phyloP scores from a whole-genome alignment of 2,329 filamentous ascomycete genomes.

The Parastagonospora avenae region DNA sequence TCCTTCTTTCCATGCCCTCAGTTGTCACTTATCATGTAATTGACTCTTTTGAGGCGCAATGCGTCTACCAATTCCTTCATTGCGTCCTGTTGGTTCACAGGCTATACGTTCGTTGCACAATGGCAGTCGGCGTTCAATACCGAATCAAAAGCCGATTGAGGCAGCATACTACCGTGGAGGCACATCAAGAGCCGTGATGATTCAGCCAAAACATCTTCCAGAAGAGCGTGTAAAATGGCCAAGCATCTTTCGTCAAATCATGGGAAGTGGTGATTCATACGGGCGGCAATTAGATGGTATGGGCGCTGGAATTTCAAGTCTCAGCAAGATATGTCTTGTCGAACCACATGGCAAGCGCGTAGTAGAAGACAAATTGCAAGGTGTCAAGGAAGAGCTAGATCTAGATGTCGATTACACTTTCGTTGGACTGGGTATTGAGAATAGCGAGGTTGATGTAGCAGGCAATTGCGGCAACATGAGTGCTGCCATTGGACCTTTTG shows the following conservation, averaged over 20 bases:
- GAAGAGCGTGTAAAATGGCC: slow-evolving; percentile 53
- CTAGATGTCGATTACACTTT: slow-evolving; percentile 71
- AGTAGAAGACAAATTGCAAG: not conserved
- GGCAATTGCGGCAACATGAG: slow-evolving; percentile 80
- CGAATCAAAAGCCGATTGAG: slow-evolving; percentile 24
- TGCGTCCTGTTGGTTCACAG: slow-evolving; percentile 18
- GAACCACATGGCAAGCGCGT: slow-evolving; percentile 37
- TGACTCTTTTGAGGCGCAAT: slow-evolving; percentile 29
- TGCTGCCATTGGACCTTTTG: slow-evolving; percentile 60
- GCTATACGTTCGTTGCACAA: slow-evolving; percentile 6
- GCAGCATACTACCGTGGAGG: slow-evolving; percentile 70
- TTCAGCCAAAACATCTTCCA: slow-evolving; percentile 60
- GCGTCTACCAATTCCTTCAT: slow-evolving; percentile 23
- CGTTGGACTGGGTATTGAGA: slow-evolving; percentile 67
- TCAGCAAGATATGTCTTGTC: slow-evolving; percentile 74
- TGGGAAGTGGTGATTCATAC: slow-evolving; percentile 70
- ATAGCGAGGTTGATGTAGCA: slow-evolving; percentile 64
- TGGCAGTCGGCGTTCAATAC: slow-evolving; percentile 7
- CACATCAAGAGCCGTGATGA: slow-evolving; percentile 70
- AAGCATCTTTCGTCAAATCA: slow-evolving; percentile 60
- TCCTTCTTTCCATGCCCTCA: not conserved
- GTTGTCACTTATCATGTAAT: too few relatives aligned
- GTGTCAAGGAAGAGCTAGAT: not conserved
- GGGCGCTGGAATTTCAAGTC: slow-evolving; percentile 70
- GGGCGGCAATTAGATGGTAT: slow-evolving; percentile 75